Base-by-base conservation (phyloP, 2,329 filamentous ascomycete species). In the Ophiocordyceps camponoti-leonardi region DNA sequence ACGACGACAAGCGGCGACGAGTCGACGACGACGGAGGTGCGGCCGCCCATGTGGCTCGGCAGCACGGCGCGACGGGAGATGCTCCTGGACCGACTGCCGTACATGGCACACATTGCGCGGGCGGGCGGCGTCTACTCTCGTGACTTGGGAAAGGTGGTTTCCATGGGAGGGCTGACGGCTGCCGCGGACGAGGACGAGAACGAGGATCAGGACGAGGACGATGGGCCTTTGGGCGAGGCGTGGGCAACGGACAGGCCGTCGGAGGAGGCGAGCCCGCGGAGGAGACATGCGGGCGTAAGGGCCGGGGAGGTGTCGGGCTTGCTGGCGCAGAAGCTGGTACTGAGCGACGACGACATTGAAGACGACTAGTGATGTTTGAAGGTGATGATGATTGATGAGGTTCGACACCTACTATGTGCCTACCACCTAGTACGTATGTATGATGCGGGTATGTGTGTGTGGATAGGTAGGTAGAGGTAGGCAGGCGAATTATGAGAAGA, bases 301-400 rank as follows among this genome's bases (percentile, higher is more conserved):
- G 49, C 61, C 44, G 52, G 59, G 3, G 59, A 56, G 11, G 57
- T 65, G 41, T 62, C 63, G 2, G 62, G 67, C 26, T 56, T 72
- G 50, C 65, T 69, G 40, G 72, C 78, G 49, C 76, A 79, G 58
- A 83, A 81, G 54, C 63, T 88, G 51, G 75, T 86, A 41, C 63
- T 90, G 39, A 86, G 80, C 53, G 85, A 92, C 55, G 85, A 92
- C 62, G 85, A 92, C 66, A 90, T 92, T 57, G 83, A 87, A 59
- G 84, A 88, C 54, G 33, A 37, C 2, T 37, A 37, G 33, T 3
- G 26, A 28, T 28, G 10, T 28, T 28, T 28, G 26, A 28, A 4
- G 33, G 14, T 37, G 33, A 14, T 33, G 14, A 7, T 37, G 33
- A 16, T 16, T n/a, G 31, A 13, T 35, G 13, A 14, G 16, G 26